A percentile compares a stretch with the other conserved stretches of the same genome.
These are phyloP conservation scores for Auriscalpium microsporum DNA, from an alignment of 768 basidiomycete species.

Conservation along the genomic window DNA sequence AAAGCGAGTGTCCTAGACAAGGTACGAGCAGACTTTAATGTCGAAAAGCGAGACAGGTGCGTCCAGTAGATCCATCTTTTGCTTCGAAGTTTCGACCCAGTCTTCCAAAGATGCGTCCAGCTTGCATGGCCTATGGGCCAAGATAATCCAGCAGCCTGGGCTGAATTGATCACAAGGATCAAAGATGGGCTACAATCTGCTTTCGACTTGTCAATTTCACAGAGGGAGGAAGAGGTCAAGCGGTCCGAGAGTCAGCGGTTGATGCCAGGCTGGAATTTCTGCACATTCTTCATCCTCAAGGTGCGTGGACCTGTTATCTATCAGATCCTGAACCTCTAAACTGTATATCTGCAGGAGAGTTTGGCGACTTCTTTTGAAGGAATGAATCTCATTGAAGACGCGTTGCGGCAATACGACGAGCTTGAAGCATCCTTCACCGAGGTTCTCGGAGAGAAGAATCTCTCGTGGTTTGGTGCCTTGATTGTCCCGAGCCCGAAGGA, in stretches of 20 bases:
- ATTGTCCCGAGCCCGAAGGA: slow-evolving; percentile 64
- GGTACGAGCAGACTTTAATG: slow-evolving; percentile 86
- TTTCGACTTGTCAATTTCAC: slow-evolving; percentile 70
- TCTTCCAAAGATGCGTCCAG: slow-evolving; percentile 60
- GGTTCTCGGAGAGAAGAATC: slow-evolving; percentile 66
- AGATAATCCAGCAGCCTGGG: slow-evolving; percentile 77
- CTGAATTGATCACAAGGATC: slow-evolving; percentile 77
- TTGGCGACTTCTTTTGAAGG: slow-evolving; percentile 88
- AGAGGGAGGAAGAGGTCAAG: slow-evolving; percentile 84
- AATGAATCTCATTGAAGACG: slow-evolving; percentile 84
- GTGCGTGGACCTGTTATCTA: slow-evolving; percentile 32
- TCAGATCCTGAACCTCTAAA: background rate
- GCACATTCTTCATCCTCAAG: slow-evolving; percentile 94
- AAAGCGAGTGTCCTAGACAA: slow-evolving; percentile 84
- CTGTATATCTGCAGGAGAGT: slow-evolving; percentile 60
- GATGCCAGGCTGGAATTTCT: slow-evolving; percentile 98
- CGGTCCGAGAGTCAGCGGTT: slow-evolving; percentile 82
- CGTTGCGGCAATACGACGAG: slow-evolving; percentile 82
- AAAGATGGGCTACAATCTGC: slow-evolving; percentile 85
- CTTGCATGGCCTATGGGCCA: slow-evolving; percentile 65
- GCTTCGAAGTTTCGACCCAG: slow-evolving; percentile 1
- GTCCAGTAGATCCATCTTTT: slow-evolving; percentile 3
- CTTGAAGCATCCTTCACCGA: slow-evolving; percentile 78
- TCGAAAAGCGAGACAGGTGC: slow-evolving; percentile 80
- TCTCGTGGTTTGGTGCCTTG: slow-evolving; percentile 88